Evolutionary conservation across 768 basidiomycete species (phyloP), one percentile per base, ranked within the genome.

Genomic region (Galerina sulciceps): DNA sequence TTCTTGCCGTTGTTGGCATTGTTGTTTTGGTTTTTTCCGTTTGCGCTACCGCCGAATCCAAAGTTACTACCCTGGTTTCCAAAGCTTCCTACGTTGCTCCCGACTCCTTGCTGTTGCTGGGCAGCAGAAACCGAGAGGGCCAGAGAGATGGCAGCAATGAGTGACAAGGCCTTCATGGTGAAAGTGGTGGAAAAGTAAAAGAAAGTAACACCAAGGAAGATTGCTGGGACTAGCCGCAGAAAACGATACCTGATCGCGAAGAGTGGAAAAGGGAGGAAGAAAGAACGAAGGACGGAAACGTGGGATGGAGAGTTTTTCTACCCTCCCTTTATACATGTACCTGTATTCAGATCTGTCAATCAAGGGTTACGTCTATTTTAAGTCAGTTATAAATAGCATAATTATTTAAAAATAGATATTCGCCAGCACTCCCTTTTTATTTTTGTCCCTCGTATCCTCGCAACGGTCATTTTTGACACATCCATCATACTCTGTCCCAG

Each of bases 161-260:
- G 34, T n/a, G 67, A 59, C 23, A 72, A 60, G 55, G 65, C 64
- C 73, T 71, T 75, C 74, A 74, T 75, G 42, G 51, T 69, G 63
- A 59, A 63, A 53, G 53, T 35, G 44, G 59, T 53, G 55, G 37
- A 53, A 55, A 51, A 59, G 62, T 58, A 61, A 66, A 63, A 62
- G 67, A 62, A 62, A 63, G 58, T 59, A 53, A 57, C 58, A 68
- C 61, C 59, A 71, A 58, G 56, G 62, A 58, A 56, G 40, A 51
- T 35, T 51, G 49, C 49, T 62, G 20, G 68, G 65, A 67, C 68
- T 71, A 71, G 68, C 70, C 63, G 64, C 64, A 62, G 26, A 62
- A 59, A 62, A 71, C 67, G 67, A 73, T 71, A 65, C 66, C 71
- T 65, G 67, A 71, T 68, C 68, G 67, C 62, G 44, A 65, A 68